Percentiles rank a stretch among this genome's conserved stretches.
These are phyloP conservation scores for Phytophthora hibernalis DNA, from an alignment of 352 stramenopile species.

Conservation along the genomic window DNA sequence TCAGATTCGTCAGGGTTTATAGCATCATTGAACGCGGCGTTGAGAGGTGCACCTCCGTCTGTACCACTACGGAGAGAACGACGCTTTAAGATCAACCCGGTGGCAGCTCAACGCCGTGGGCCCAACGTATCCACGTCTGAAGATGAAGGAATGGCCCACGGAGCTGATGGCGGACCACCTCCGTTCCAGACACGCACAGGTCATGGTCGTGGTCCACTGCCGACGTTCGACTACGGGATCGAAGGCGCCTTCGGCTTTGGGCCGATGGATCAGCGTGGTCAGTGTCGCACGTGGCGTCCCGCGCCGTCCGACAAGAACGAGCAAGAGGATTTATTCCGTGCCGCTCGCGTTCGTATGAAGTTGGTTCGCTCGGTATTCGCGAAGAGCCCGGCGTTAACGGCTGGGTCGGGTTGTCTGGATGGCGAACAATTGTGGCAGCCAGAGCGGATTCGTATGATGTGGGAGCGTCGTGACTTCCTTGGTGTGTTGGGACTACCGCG, in stretches of 20 bases:
- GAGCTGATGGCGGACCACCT: background rate
- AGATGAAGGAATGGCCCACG: background rate
- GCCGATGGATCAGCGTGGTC: conserved; percentile 23
- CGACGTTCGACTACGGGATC: conserved; percentile 49
- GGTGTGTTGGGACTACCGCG: conserved; percentile 75
- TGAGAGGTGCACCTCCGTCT: conserved; percentile 5
- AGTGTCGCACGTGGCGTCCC: conserved; percentile 45
- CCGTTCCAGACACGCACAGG: background rate
- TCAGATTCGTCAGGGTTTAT: conserved; percentile 18
- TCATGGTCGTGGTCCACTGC: conserved; percentile 31
- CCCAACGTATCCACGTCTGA: conserved; percentile 13
- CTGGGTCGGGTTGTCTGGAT: conserved; percentile 51
- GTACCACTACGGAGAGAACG: conserved; percentile 24
- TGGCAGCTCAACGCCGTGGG: conserved; percentile 36
- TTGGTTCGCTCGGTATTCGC: conserved; percentile 64
- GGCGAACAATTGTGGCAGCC: conserved; percentile 80
- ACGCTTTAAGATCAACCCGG: conserved; percentile 42
- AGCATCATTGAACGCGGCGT: conserved; percentile 14
- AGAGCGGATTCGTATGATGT: conserved; percentile 82
- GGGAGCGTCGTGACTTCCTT: conserved; percentile 79
- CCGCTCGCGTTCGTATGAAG: conserved; percentile 81
- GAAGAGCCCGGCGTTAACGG: conserved; percentile 37
- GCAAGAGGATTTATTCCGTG: conserved; percentile 81
- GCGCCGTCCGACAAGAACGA: conserved; percentile 65
- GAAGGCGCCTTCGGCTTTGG: conserved; percentile 39